Evolutionary conservation across 495 filamentous ascomycete species (phyloP).

Genomic region (Penicillium cataractarum): DNA sequence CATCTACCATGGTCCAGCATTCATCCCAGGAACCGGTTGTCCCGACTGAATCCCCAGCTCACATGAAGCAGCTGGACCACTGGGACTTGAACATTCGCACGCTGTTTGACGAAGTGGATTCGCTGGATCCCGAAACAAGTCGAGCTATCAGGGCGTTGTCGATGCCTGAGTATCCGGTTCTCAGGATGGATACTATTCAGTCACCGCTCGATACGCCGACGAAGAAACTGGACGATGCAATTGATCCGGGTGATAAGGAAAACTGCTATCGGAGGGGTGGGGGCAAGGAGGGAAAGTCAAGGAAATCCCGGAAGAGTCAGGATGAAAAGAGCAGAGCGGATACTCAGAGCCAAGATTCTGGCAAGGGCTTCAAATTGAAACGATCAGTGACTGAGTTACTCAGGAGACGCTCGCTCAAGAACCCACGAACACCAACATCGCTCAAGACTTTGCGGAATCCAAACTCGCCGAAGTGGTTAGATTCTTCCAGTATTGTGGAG

Average conservation of each 20-base stretch:
- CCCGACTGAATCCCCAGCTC: conserved; percentile 20
- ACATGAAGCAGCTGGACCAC: conserved; percentile 12
- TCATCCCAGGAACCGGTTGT: conserved; percentile 16
- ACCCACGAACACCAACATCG: conserved; percentile 22
- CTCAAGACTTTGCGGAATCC: conserved; percentile 11
- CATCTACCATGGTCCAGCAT: conserved; percentile 22
- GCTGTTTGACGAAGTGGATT: conserved; percentile 24
- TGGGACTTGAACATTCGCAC: conserved; percentile 18
- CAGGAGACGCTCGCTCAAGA: conserved; percentile 17
- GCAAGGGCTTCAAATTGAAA: conserved; percentile 11
- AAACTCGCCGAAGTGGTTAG: conserved; percentile 17
- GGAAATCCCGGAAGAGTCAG: background rate
- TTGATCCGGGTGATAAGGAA: conserved; percentile 13
- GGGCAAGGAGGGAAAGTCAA: background rate
- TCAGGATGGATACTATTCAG: conserved; percentile 24
- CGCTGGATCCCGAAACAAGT: conserved; percentile 6
- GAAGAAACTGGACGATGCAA: conserved; percentile 16
- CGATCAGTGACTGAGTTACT: conserved; percentile 24
- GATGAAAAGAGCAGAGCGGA: background rate
- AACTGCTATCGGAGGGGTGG: background rate
- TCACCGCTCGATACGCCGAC: conserved; percentile 17
- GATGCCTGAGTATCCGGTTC: conserved; percentile 25
- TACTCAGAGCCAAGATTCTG: background rate
- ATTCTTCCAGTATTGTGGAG: conserved; percentile 17
- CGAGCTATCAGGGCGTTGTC: conserved; percentile 15